phyloP scores from a whole-genome alignment of 805 yeast species.

The Yamadazyma philogaea region DNA sequence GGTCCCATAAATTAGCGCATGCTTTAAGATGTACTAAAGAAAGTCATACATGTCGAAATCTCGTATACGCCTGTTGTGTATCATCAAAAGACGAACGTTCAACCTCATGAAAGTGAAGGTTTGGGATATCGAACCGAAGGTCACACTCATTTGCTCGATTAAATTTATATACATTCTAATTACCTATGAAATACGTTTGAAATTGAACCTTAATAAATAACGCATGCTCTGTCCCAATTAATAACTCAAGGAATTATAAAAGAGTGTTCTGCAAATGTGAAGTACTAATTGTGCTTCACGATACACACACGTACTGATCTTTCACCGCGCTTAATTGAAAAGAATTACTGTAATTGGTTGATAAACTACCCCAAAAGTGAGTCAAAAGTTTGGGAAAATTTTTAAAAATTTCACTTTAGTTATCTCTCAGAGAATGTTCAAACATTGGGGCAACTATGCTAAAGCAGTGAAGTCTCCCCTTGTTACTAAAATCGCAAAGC shows the following conservation, averaged over 20 bases:
- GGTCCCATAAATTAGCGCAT: too few species aligned
- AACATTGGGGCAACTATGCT: conserved; percentile 1
- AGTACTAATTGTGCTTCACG: neutral
- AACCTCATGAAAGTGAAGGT: too few species aligned
- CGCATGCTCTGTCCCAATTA: neutral
- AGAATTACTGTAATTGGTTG: conserved; percentile 25
- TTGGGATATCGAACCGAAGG: too few species aligned
- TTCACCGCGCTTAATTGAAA: conserved; percentile 37
- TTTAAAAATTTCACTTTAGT: conserved; percentile 9
- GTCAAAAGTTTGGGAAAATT: conserved; percentile 11
- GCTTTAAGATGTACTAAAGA: too few species aligned
- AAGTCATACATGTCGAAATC: too few species aligned
- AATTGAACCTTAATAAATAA: too few species aligned
- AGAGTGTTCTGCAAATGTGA: neutral
- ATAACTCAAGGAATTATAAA: neutral
- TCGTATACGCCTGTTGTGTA: too few species aligned
- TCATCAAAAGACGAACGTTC: too few species aligned
- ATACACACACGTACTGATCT: conserved; percentile 21
- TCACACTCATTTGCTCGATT: too few species aligned
- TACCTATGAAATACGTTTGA: too few species aligned
- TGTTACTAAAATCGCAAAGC: neutral
- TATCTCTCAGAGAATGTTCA: conserved; percentile 3
- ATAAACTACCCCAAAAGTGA: conserved; percentile 19
- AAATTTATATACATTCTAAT: too few species aligned
- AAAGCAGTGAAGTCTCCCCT: conserved; percentile 1